Percentiles rank a stretch among this genome's conserved stretches.
phyloP scores from a whole-genome alignment of 2,329 filamentous ascomycete species.

The Talaromyces sp. region DNA sequence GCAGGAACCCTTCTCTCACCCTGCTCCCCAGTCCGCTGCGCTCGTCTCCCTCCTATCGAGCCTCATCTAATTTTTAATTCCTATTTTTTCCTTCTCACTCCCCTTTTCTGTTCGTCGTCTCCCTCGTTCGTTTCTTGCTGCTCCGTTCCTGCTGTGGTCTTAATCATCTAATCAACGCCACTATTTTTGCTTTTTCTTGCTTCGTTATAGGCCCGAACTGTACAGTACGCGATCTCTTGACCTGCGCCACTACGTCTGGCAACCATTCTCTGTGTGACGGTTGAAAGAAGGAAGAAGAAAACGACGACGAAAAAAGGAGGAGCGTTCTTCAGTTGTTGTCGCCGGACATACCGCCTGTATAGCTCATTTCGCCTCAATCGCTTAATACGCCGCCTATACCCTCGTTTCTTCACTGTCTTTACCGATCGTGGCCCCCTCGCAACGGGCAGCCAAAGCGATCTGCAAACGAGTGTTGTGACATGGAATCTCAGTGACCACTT shows the following conservation, averaged over 20 bases:
- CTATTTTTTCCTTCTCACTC: slow-evolving; percentile 10
- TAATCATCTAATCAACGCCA: slow-evolving; percentile 9
- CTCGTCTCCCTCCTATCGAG: background rate
- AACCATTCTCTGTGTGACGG: background rate
- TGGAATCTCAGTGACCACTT: slow-evolving; percentile 9
- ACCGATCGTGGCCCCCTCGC: slow-evolving; percentile 5
- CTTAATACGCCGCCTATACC: background rate
- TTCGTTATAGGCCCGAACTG: slow-evolving; percentile 10
- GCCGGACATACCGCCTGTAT: background rate
- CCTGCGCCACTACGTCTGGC: background rate
- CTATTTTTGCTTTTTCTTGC: slow-evolving; percentile 7
- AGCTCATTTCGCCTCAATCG: background rate
- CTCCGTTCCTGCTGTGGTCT: slow-evolving; percentile 1
- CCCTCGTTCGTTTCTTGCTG: slow-evolving; percentile 9
- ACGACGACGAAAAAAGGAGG: background rate
- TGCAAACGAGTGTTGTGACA: slow-evolving; percentile 8
- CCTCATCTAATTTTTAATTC: slow-evolving; percentile 13
- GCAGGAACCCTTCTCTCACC: background rate
- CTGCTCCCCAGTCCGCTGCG: background rate
- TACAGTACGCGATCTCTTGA: slow-evolving; percentile 15
- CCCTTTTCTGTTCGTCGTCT: slow-evolving; percentile 8
- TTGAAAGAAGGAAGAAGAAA: background rate
- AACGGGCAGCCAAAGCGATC: background rate
- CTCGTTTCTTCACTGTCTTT: slow-evolving; percentile 8
- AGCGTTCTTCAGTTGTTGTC: background rate